phyloP scores from a whole-genome alignment of 2,329 filamentous ascomycete genomes.

The Colletotrichum sp. region DNA sequence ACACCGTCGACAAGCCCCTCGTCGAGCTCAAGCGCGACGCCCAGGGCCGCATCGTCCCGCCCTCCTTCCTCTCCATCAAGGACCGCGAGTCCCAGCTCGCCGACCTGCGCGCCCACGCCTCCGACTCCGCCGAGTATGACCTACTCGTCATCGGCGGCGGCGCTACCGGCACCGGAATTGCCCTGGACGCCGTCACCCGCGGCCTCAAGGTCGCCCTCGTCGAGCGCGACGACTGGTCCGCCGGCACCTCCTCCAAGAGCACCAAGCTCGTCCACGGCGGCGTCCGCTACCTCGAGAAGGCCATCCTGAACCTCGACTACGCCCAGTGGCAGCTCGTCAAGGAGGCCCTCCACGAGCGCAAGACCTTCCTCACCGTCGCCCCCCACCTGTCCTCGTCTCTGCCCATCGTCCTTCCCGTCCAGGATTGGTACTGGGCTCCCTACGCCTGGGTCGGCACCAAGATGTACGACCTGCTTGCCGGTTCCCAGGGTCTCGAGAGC shows the following conservation, averaged over 20 bases:
- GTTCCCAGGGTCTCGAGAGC: slow-evolving; percentile 81
- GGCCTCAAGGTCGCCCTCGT: slow-evolving; percentile 82
- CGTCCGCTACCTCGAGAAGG: slow-evolving; percentile 86
- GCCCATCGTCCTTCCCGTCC: slow-evolving; percentile 82
- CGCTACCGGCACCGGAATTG: slow-evolving; percentile 80
- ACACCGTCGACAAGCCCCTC: slow-evolving; percentile 34
- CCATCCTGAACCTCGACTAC: slow-evolving; percentile 84
- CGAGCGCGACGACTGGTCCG: slow-evolving; percentile 82
- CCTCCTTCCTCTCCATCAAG: slow-evolving; percentile 38
- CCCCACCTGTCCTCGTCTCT: slow-evolving; percentile 82
- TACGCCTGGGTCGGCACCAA: slow-evolving; percentile 76
- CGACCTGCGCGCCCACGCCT: slow-evolving; percentile 39
- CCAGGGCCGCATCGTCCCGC: slow-evolving; percentile 40
- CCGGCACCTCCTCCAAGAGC: slow-evolving; percentile 84
- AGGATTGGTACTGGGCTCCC: slow-evolving; percentile 84
- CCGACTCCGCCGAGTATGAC: slow-evolving; percentile 68
- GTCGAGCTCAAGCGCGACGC: slow-evolving; percentile 39
- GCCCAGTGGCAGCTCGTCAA: slow-evolving; percentile 82
- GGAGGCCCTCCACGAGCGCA: slow-evolving; percentile 81
- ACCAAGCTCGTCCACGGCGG: slow-evolving; percentile 88
- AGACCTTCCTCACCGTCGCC: slow-evolving; percentile 83
- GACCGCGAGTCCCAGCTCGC: slow-evolving; percentile 42
- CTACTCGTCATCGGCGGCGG: slow-evolving; percentile 80
- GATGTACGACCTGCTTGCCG: slow-evolving; percentile 81
- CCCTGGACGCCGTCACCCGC: slow-evolving; percentile 79